Evolutionary conservation across 2,329 filamentous ascomycete genomes (phyloP).

Genomic region (Hypoxylon sp.): DNA sequence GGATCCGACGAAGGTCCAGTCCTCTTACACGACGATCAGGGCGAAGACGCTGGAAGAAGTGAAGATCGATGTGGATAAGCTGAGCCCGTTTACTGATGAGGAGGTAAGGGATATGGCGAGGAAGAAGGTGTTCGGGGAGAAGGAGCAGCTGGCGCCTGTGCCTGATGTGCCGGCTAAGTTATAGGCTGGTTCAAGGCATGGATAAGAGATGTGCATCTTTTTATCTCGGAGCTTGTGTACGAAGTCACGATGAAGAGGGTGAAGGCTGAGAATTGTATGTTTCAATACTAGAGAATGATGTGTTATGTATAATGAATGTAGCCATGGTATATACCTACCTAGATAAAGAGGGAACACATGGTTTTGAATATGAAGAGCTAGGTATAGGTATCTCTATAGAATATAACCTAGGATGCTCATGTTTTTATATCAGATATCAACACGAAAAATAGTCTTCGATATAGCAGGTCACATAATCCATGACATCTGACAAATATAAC

Average conservation of each 20-base stretch:
- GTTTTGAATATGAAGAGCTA: background rate
- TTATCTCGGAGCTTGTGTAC: background rate
- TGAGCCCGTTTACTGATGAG: constrained; percentile 62
- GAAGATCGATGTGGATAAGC: constrained; percentile 58
- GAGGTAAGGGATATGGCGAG: constrained; percentile 60
- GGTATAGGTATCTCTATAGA: no score
- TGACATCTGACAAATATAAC: background rate
- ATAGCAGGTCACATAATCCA: background rate
- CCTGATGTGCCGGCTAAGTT: constrained; percentile 43
- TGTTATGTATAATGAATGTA: background rate
- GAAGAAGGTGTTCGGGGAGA: constrained; percentile 47
- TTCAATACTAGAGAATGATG: background rate
- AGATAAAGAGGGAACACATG: background rate
- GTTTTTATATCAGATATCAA: background rate
- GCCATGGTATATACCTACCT: background rate
- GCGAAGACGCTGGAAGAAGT: constrained; percentile 67
- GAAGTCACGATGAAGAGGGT: background rate
- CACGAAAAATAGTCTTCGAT: background rate
- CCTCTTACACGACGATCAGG: constrained; percentile 63
- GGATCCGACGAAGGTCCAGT: constrained; percentile 53
- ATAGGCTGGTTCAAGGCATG: constrained; percentile 17
- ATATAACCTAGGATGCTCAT: no score
- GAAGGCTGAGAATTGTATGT: background rate
- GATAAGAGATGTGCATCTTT: background rate
- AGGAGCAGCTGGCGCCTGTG: constrained; percentile 24